Evolutionary conservation across 805 yeast genomes (phyloP).

Genomic region (Cyberlindnera galapagoensis): DNA sequence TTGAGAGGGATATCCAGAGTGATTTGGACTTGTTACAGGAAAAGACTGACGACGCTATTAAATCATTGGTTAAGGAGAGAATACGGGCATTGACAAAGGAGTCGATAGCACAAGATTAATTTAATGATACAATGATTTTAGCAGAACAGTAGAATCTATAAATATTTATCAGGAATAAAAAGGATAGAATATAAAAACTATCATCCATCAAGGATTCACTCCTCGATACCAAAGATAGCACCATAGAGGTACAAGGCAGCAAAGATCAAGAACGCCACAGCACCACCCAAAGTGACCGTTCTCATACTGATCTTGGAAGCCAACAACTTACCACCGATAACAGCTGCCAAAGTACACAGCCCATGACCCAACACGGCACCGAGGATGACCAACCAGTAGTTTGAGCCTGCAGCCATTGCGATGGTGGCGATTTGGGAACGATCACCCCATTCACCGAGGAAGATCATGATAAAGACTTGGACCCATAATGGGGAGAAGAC

Average conservation of each 20-base stretch:
- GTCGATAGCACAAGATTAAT: too few relatives aligned
- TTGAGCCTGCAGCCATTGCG: constrained; percentile 96
- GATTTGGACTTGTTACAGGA: constrained; percentile 32
- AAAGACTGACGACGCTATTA: constrained; percentile 37
- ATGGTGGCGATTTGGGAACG: constrained; percentile 96
- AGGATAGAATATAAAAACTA: background rate
- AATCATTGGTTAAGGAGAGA: constrained; percentile 32
- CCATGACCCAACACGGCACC: constrained; percentile 93
- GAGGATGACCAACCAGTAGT: constrained; percentile 79
- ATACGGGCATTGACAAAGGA: constrained; percentile 9
- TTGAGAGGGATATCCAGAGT: constrained; percentile 32
- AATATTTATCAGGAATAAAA: background rate
- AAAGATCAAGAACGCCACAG: constrained; percentile 78
- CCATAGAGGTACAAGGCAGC: constrained; percentile 74
- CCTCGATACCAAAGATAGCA: constrained; percentile 31
- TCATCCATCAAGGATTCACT: background rate
- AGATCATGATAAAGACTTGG: constrained; percentile 92
- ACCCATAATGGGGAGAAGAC: constrained; percentile 86
- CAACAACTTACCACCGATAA: constrained; percentile 82
- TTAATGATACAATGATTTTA: background rate
- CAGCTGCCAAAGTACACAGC: constrained; percentile 84
- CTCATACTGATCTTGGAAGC: constrained; percentile 89
- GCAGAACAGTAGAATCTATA: constrained; percentile 1
- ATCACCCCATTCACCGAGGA: constrained; percentile 98
- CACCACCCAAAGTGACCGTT: constrained; percentile 87